Evolutionary conservation across 2,329 filamentous ascomycete genomes (phyloP).

Genomic region (Aaosphaeria pasadenensis): DNA sequence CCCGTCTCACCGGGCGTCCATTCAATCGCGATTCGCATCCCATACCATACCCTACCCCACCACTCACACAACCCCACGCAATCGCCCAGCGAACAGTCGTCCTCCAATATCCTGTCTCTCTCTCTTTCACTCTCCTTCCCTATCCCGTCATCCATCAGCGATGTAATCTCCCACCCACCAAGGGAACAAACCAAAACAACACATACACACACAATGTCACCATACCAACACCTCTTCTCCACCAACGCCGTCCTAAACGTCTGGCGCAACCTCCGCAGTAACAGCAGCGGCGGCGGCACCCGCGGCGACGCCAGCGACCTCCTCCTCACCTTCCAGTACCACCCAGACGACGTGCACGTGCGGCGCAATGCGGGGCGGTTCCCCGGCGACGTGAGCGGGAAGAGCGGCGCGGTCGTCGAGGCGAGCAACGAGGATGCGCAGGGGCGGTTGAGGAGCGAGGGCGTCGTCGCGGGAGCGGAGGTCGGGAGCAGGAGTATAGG

Average conservation of each 20-base stretch:
- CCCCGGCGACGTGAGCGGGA: slow-evolving; percentile 10
- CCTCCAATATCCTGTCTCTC: not conserved
- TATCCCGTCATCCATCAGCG: not conserved
- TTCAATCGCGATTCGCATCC: not conserved
- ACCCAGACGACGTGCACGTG: slow-evolving; percentile 20
- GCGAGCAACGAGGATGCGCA: slow-evolving; percentile 1
- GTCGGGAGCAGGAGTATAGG: slow-evolving; percentile 25
- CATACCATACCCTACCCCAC: not conserved
- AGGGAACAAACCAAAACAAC: not conserved
- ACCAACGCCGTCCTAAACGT: slow-evolving; percentile 32
- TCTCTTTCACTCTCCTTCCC: not conserved
- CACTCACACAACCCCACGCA: not conserved
- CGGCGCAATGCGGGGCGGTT: slow-evolving; percentile 1
- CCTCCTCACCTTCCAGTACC: slow-evolving; percentile 31
- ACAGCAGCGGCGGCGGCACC: slow-evolving; percentile 27
- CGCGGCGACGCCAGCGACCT: slow-evolving; percentile 27
- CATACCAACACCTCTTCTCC: slow-evolving; percentile 33
- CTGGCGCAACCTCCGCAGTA: slow-evolving; percentile 30
- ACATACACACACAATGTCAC: slow-evolving; percentile 15
- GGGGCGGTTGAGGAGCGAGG: not conserved
- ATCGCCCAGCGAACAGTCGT: not conserved
- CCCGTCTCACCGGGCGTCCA: not conserved
- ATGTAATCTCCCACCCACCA: too few relatives aligned
- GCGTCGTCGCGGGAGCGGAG: slow-evolving; percentile 3
- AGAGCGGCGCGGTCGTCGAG: not conserved